Evolutionary conservation across 345 rosid genomes (phyloP).

Genomic region (Lepidium sativum): DNA sequence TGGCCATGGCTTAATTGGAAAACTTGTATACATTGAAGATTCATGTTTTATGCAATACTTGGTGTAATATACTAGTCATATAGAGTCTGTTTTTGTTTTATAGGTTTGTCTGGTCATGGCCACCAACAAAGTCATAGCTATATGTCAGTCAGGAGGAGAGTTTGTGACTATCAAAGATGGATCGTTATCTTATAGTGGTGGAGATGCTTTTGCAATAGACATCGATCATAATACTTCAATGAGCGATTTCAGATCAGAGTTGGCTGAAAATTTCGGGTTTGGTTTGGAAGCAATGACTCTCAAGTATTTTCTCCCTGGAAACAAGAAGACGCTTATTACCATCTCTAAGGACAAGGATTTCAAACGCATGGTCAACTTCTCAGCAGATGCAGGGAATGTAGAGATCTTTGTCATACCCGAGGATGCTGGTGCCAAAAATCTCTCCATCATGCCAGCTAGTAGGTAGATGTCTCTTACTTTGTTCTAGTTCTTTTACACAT

Average conservation of each 20-base stretch:
- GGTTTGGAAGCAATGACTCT: slow-evolving; percentile 45
- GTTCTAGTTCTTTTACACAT: neutral
- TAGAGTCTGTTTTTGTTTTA: neutral
- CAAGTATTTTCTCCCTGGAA: slow-evolving; percentile 87
- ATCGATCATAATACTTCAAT: slow-evolving; percentile 52
- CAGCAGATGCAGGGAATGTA: slow-evolving; percentile 53
- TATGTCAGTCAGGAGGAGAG: slow-evolving; percentile 90
- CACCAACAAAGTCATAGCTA: slow-evolving; percentile 74
- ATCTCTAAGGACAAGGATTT: slow-evolving; percentile 89
- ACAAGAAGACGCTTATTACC: slow-evolving; percentile 79
- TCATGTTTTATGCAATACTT: neutral
- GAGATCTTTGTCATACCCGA: slow-evolving; percentile 60
- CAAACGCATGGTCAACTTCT: slow-evolving; percentile 67
- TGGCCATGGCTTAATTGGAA: neutral
- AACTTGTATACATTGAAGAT: neutral
- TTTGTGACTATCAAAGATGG: slow-evolving; percentile 64
- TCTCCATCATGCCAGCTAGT: slow-evolving; percentile 62
- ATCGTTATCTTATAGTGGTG: slow-evolving; percentile 58
- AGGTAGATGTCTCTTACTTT: slow-evolving; percentile 35
- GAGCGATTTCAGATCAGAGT: slow-evolving; percentile 59
- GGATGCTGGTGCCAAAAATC: slow-evolving; percentile 44
- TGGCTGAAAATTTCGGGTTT: slow-evolving; percentile 68
- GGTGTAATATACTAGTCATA: neutral
- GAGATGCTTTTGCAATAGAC: slow-evolving; percentile 81
- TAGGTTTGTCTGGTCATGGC: slow-evolving; percentile 46